Conservation (phyloP, 225 moss, liverwort and hornwort species). For the Thuidium tamariscinum region DNA sequence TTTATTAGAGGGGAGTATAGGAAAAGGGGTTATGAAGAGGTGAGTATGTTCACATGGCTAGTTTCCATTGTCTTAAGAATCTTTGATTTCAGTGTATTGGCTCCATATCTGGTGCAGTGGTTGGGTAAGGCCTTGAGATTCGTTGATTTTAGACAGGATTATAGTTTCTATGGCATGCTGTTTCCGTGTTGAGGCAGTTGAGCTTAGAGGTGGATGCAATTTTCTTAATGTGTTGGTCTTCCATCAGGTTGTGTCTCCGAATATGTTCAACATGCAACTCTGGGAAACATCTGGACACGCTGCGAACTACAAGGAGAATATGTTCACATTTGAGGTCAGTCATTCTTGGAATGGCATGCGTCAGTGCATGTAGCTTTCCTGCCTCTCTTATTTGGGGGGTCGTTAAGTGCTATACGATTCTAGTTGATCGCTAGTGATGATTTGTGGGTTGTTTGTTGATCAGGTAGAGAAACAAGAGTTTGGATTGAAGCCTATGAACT, state of each 20-base stretch:
- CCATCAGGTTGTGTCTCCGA: constrained; percentile 76
- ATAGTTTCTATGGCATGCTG: neutral
- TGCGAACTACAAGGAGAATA: constrained; percentile 97
- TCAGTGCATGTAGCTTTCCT: neutral
- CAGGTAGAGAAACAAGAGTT: constrained; percentile 97
- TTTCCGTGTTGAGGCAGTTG: neutral
- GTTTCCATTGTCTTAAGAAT: neutral
- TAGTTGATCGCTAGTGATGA: neutral
- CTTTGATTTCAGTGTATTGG: neutral
- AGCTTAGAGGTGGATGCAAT: neutral
- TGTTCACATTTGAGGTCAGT: constrained; percentile 84
- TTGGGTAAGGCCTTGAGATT: neutral
- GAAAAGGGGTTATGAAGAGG: constrained; percentile 81
- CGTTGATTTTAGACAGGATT: neutral
- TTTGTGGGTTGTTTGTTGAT: neutral
- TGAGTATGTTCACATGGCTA: neutral
- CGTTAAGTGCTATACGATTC: neutral
- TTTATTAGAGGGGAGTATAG: constrained; percentile 74
- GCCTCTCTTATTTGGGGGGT: neutral
- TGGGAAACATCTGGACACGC: constrained; percentile 96
- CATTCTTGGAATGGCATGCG: neutral
- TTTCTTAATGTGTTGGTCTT: neutral
- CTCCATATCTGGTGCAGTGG: neutral
- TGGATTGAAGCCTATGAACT: constrained; percentile 98
- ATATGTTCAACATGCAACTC: constrained; percentile 91